A percentile compares a stretch with the other conserved stretches of the same genome.
Evolutionary conservation across 1,284 basidiomycete species (phyloP).

Genomic region (Ganoderma multipileum): DNA sequence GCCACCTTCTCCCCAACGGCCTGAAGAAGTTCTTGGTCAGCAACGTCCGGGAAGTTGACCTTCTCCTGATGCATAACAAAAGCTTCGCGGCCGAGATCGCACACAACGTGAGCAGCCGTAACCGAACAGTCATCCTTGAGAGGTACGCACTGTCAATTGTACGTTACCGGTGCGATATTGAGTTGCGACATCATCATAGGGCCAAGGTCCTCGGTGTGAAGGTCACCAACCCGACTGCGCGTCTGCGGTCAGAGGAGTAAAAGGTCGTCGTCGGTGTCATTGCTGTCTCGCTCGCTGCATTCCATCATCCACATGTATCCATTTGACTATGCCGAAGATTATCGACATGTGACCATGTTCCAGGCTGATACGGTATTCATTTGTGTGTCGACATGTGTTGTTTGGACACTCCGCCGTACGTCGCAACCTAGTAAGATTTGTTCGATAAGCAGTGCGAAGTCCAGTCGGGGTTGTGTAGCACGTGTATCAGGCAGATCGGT

Average conservation of each 20-base stretch:
- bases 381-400: neutral
- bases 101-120: constrained; percentile 96
- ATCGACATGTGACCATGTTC: constrained; percentile 48
- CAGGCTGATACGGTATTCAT: constrained; percentile 30
- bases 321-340: constrained; percentile 46
- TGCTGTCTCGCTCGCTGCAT: constrained; percentile 37
- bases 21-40: constrained; percentile 94
- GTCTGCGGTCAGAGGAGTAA: constrained; percentile 97
- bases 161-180: neutral
- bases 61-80: constrained; percentile 98
- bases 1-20: constrained; percentile 93
- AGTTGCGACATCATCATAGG: constrained; percentile 47
- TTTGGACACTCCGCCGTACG: neutral
- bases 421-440: neutral
- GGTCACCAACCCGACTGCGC: constrained; percentile 95
- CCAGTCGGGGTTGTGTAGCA: neutral
- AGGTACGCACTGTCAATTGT: constrained; percentile 56
- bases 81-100: constrained; percentile 97
- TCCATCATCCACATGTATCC: constrained; percentile 45
- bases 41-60: constrained; percentile 91
- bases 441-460: neutral
- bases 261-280: constrained; percentile 41
- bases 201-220: constrained; percentile 91
- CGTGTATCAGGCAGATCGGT: constrained; percentile 16
- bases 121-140: constrained; percentile 93